Evolutionary conservation across 1,284 basidiomycete species (phyloP), one percentile per base, ranked within the genome.

Genomic region (Sporisorium exsertum): DNA sequence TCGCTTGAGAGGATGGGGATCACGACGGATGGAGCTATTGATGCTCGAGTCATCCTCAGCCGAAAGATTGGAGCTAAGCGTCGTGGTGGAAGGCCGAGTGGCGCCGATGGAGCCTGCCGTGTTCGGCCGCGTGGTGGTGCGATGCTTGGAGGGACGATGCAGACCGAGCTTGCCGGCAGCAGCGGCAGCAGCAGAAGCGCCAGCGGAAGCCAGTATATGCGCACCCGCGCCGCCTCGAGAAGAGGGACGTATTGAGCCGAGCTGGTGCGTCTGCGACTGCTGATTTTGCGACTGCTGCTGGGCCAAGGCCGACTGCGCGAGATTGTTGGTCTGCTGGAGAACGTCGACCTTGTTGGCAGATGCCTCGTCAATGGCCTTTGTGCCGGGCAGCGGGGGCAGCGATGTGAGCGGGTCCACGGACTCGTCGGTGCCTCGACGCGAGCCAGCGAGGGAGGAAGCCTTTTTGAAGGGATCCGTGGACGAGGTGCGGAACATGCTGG

Each of bases 101-200:
- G 62, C 59, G 24, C 76, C 74, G 50, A 81, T 72, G 10, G 79
- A 79, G 24, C 78, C 78, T 7, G 77, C 80, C 5, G 80, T 81
- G 61, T 77, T 79, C 55, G 79, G 80, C 16, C 80, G 68, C 27
- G 65, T 52, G 40, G 55, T 71, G 52, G 45, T 62, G n/a, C 71
- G 61, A 42, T 75, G 62, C 22, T 73, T 72, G n/a, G 65, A 68
- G 0, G 79, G 71, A 20, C 80, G 72, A 54, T 79, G 79, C 2
- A 82, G 67, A 40, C 78, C 76, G 7, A 82, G 72, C 62, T 80
- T 81, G 26, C 79, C 77, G 3, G 79, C 79, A 0, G 80, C 80
- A 12, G 80, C 80, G 0, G 79, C 80, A 13, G 79, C 80, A 27
- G 79, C 80, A 6, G 69, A 72, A 13, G 72, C 79, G 16, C 73